Evolutionary conservation across 2,329 filamentous ascomycete genomes (phyloP).

Genomic region (Cordyceps fumosorosea): DNA sequence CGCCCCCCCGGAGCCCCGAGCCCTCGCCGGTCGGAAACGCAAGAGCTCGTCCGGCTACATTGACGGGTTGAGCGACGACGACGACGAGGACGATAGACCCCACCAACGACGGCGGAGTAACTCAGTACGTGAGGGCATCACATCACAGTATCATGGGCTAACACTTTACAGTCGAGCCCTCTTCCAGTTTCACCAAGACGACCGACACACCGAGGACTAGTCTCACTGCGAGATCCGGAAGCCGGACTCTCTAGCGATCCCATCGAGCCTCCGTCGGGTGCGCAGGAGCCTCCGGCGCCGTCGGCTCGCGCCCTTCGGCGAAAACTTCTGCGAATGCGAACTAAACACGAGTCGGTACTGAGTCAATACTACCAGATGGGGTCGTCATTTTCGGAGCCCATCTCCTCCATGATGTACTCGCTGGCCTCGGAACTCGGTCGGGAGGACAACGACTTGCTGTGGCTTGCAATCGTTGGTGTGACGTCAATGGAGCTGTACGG

Average conservation of each 20-base stretch:
- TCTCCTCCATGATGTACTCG: slow-evolving; percentile 90
- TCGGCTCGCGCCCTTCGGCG: slow-evolving; percentile 67
- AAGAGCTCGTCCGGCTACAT: slow-evolving; percentile 73
- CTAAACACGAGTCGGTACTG: slow-evolving; percentile 69
- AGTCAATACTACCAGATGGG: slow-evolving; percentile 81
- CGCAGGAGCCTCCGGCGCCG: slow-evolving; percentile 52
- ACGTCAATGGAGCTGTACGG: slow-evolving; percentile 92
- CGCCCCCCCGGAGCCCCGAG: slow-evolving; percentile 33
- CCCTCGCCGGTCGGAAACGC: slow-evolving; percentile 58
- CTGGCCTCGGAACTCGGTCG: slow-evolving; percentile 89
- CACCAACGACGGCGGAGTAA: slow-evolving; percentile 80
- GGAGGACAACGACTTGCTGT: slow-evolving; percentile 93
- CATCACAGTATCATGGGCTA: background rate
- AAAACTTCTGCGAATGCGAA: slow-evolving; percentile 66
- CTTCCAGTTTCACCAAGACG: slow-evolving; percentile 59
- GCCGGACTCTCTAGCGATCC: slow-evolving; percentile 42
- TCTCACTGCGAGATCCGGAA: slow-evolving; percentile 46
- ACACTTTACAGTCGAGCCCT: slow-evolving; percentile 47
- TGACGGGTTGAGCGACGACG: slow-evolving; percentile 60
- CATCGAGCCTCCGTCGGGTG: slow-evolving; percentile 50
- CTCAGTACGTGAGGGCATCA: slow-evolving; percentile 52
- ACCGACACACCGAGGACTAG: slow-evolving; percentile 52
- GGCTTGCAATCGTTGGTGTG: slow-evolving; percentile 90
- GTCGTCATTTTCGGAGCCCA: slow-evolving; percentile 87
- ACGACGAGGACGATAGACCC: slow-evolving; percentile 69